A percentile compares a stretch with the other conserved stretches of the same genome.
These are phyloP conservation scores for Boletus subparvulus DNA, from an alignment of 768 basidiomycete species.

Conservation along the genomic window DNA sequence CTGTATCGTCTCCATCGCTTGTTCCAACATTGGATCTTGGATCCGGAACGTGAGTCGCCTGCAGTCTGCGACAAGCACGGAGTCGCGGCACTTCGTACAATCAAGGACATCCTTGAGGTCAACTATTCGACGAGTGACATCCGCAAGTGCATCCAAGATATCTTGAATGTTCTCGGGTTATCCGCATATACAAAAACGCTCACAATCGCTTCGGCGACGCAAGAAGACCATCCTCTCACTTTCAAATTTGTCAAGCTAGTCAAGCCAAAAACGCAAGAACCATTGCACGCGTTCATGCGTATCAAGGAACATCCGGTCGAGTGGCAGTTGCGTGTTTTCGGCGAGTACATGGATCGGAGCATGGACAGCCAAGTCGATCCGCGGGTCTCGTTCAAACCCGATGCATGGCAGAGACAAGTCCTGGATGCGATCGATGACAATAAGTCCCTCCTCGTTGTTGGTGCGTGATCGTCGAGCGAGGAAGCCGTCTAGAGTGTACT, in stretches of 20 bases:
- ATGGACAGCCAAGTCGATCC: slow-evolving; percentile 61
- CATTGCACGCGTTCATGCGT: slow-evolving; percentile 50
- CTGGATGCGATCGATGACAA: slow-evolving; percentile 61
- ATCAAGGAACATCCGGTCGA: slow-evolving; percentile 55
- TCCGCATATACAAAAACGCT: slow-evolving; percentile 34
- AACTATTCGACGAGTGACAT: slow-evolving; percentile 31
- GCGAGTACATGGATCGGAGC: slow-evolving; percentile 69
- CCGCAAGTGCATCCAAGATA: slow-evolving; percentile 37
- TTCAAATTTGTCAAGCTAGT: slow-evolving; percentile 61
- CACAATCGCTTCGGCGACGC: slow-evolving; percentile 1
- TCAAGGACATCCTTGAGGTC: slow-evolving; percentile 45
- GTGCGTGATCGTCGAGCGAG: slow-evolving; percentile 32
- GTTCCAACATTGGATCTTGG: slow-evolving; percentile 52
- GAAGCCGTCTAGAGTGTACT: neutral
- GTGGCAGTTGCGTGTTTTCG: slow-evolving; percentile 70
- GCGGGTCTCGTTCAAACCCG: slow-evolving; percentile 63
- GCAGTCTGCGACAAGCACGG: slow-evolving; percentile 45
- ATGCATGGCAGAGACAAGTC: slow-evolving; percentile 69
- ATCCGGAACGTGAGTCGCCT: slow-evolving; percentile 37
- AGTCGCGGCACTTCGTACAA: slow-evolving; percentile 46
- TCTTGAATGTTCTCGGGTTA: slow-evolving; percentile 51
- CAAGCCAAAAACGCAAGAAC: slow-evolving; percentile 41
- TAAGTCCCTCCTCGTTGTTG: slow-evolving; percentile 64
- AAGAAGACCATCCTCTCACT: slow-evolving; percentile 33
- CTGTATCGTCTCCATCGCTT: slow-evolving; percentile 55